phyloP scores from a whole-genome alignment of 306 rosid species.

The Biancaea sappan region DNA sequence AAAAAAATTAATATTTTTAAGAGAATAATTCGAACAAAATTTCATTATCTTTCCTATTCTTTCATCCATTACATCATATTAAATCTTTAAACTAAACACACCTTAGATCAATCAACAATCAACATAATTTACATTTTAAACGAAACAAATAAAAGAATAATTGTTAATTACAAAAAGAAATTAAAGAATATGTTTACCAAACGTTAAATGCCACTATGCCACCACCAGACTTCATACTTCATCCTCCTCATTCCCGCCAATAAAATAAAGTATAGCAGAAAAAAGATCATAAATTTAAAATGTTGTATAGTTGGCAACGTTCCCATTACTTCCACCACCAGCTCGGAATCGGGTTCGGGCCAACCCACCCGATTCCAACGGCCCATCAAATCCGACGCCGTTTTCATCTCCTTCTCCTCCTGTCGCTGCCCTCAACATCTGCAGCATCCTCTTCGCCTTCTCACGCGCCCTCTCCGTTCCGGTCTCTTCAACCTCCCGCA shows the following conservation, averaged over 20 bases:
- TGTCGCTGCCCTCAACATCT: slow-evolving; percentile 51
- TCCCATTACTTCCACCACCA: slow-evolving; percentile 32
- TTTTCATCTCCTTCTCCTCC: slow-evolving; percentile 33
- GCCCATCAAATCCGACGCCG: slow-evolving; percentile 14
- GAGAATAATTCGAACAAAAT: too few relatives aligned
- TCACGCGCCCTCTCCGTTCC: slow-evolving; percentile 79
- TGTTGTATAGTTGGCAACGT: slow-evolving; percentile 40
- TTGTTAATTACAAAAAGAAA: neutral
- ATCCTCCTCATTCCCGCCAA: neutral
- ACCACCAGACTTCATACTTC: too few relatives aligned
- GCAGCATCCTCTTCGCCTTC: slow-evolving; percentile 57
- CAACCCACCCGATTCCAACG: slow-evolving; percentile 30
- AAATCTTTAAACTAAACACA: too few relatives aligned
- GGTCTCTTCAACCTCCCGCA: slow-evolving; percentile 63
- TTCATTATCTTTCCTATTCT: too few relatives aligned
- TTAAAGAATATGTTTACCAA: neutral
- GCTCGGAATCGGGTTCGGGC: slow-evolving; percentile 37
- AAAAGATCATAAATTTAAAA: slow-evolving; percentile 35
- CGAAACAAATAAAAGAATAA: too few relatives aligned
- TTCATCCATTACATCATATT: too few relatives aligned
- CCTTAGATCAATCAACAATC: too few relatives aligned
- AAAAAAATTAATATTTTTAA: too few relatives aligned
- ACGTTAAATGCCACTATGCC: neutral
- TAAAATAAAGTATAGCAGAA: too few relatives aligned
- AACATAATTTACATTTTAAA: too few relatives aligned